Evolutionary conservation across 805 yeast species (phyloP).

Genomic region (Lipomyces mesembrius): DNA sequence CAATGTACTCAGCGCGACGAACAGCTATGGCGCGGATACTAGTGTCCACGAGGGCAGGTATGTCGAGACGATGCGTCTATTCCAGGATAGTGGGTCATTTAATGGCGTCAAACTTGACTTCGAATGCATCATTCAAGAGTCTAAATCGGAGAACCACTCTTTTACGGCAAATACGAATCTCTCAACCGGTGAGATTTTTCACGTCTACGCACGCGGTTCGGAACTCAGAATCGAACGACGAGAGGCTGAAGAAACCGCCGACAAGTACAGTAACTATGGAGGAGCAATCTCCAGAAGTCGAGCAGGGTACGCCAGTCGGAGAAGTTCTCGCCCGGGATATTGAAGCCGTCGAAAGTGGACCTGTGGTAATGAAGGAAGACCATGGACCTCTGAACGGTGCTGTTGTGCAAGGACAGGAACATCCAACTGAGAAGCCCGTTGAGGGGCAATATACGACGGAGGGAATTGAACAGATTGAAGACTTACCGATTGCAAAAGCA

Average conservation of each 20-base stretch:
- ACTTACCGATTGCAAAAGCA: neutral
- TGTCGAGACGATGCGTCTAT: slow-evolving; percentile 8
- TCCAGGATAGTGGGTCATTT: neutral
- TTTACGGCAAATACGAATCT: neutral
- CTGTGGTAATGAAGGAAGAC: slow-evolving; percentile 30
- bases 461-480: neutral
- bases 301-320: slow-evolving; percentile 37
- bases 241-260: neutral
- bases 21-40: slow-evolving; percentile 13
- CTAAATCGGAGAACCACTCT: neutral
- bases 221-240: neutral
- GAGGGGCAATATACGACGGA: slow-evolving; percentile 2
- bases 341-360: slow-evolving; percentile 30
- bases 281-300: slow-evolving; percentile 28
- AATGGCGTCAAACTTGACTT: slow-evolving; percentile 12
- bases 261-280: neutral
- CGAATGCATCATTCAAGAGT: neutral
- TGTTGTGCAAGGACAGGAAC: neutral
- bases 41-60: neutral
- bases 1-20: slow-evolving; percentile 14
- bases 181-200: neutral
- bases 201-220: neutral
- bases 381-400: slow-evolving; percentile 9
- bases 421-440: neutral
- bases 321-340: slow-evolving; percentile 35